Base-by-base conservation (phyloP, 345 rosid species). In the Excoecaria agallocha region DNA sequence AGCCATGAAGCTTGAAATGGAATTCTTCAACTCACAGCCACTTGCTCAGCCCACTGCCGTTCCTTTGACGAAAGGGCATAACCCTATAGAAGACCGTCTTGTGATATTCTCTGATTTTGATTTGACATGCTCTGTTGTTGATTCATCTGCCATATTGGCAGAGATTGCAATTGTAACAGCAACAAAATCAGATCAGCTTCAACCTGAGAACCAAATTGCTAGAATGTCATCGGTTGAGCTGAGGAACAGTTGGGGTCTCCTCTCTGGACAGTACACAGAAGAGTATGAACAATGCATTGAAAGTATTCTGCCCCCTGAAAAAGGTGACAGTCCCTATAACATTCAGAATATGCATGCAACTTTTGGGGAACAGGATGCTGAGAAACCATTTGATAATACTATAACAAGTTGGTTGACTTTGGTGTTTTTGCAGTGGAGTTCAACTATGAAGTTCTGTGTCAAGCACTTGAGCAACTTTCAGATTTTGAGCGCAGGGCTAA, bases 1-100 rank as follows among this genome's bases (percentile, higher is more conserved):
- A 84, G 99, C 98, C 77, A 88, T 96, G 96, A 93, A 85, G 84
- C 99, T 90, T 83, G 99, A 93, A 89, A 85, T 90, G 59, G 97
- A 93, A 81, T 93, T 93, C 85, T 91, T 96, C 86, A 75, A 72
- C 74, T 90, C 90, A 16, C 99, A 96, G 80, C 90, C 87, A 13
- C 82, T 91, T 83, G 73, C 77, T 73, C 96, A 96, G 83, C 91
- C 90, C 38, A 85, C 89, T 69, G 78, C 86, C 68, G 91, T 87
- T 79, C 97, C 99, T 74, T 79, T 96, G 77, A 77, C 79, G 58
- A 87, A 83, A 79, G 88, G 69, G 77, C 92, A 84, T 52, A 83
- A 81, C 79, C 87, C 85, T 63, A 84, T 69, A 22, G 87, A 80
- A 75, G 87, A 85, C 69, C 86, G 77, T 50, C 81, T 90, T 49